Evolutionary conservation across 352 stramenopile genomes (phyloP).

Genomic region (Phytophthora podocarpi): DNA sequence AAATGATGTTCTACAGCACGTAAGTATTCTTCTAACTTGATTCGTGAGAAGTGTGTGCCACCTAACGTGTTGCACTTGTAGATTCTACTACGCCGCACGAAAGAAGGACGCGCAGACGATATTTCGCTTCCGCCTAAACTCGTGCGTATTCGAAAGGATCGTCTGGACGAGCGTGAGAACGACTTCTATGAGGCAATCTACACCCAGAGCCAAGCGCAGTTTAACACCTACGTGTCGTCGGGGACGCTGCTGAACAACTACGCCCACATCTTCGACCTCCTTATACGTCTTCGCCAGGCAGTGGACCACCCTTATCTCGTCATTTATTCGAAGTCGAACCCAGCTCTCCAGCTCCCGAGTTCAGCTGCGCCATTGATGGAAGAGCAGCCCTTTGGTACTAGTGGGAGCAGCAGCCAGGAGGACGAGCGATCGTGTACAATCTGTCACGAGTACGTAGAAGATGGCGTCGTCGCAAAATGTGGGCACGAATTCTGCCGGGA

Average conservation of each 20-base stretch:
- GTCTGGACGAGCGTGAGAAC: constrained; percentile 91
- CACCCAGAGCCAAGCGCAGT: constrained; percentile 97
- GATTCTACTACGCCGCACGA: constrained; percentile 97
- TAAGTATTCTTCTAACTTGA: constrained; percentile 40
- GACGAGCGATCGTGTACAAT: constrained; percentile 80
- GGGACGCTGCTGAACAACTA: constrained; percentile 99
- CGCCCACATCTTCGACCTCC: constrained; percentile 98
- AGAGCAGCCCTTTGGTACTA: constrained; percentile 62
- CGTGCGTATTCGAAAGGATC: constrained; percentile 85
- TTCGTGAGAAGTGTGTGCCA: background rate
- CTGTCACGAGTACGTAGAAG: constrained; percentile 93
- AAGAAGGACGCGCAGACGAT: constrained; percentile 96
- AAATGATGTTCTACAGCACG: constrained; percentile 90
- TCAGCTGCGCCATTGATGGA: constrained; percentile 54
- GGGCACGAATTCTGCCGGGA: constrained; percentile 92
- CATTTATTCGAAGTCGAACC: constrained; percentile 90
- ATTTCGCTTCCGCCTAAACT: constrained; percentile 91
- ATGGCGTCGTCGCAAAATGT: constrained; percentile 91
- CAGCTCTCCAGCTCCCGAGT: constrained; percentile 66
- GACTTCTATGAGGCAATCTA: constrained; percentile 99
- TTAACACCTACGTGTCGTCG: constrained; percentile 98
- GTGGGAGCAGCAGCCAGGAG: constrained; percentile 26
- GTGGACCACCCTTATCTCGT: constrained; percentile 99
- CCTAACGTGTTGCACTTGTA: constrained; percentile 33
- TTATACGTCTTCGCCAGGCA: constrained; percentile 97